Conservation (phyloP, 2,329 filamentous ascomycete genomes). For the Magnaporthiopsis incrustans region DNA sequence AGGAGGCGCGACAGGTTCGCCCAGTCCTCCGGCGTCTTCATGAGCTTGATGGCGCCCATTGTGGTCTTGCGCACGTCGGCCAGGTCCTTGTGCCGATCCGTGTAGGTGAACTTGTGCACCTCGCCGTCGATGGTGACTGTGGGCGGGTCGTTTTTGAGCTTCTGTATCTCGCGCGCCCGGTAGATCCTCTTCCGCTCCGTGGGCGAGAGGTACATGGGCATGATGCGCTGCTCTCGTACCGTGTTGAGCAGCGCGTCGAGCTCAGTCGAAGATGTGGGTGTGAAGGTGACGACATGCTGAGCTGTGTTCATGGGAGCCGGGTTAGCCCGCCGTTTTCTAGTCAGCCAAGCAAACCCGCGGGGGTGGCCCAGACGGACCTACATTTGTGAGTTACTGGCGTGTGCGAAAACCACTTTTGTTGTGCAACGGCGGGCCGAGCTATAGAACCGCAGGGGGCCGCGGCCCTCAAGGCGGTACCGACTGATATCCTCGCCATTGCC, state of each 20-base stretch:
- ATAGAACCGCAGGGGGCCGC: background rate
- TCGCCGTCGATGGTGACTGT: constrained; percentile 51
- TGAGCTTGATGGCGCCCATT: constrained; percentile 30
- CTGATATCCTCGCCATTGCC: background rate
- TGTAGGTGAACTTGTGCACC: constrained; percentile 41
- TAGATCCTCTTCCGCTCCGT: constrained; percentile 47
- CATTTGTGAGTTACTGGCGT: background rate
- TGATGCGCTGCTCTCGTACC: constrained; percentile 51
- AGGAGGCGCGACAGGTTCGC: constrained; percentile 43
- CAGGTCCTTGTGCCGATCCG: constrained; percentile 33
- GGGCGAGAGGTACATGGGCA: constrained; percentile 50
- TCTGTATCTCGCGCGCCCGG: constrained; percentile 34
- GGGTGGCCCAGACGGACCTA: background rate
- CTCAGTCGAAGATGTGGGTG: constrained; percentile 40
- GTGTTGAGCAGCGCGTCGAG: constrained; percentile 44
- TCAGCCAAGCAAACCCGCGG: background rate
- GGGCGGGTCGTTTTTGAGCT: constrained; percentile 46
- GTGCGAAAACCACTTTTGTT: background rate
- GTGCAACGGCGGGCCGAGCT: background rate
- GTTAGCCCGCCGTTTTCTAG: constrained; percentile 7
- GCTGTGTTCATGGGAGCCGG: background rate
- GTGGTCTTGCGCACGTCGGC: constrained; percentile 34
- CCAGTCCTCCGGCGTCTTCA: constrained; percentile 42
- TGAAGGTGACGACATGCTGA: constrained; percentile 35
- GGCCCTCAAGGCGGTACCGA: background rate